Percentiles rank a stretch among this genome's conserved stretches.
These are phyloP conservation scores for Barnettozyma wickerhamii DNA, from an alignment of 805 yeast genomes.

Conservation along the genomic window DNA sequence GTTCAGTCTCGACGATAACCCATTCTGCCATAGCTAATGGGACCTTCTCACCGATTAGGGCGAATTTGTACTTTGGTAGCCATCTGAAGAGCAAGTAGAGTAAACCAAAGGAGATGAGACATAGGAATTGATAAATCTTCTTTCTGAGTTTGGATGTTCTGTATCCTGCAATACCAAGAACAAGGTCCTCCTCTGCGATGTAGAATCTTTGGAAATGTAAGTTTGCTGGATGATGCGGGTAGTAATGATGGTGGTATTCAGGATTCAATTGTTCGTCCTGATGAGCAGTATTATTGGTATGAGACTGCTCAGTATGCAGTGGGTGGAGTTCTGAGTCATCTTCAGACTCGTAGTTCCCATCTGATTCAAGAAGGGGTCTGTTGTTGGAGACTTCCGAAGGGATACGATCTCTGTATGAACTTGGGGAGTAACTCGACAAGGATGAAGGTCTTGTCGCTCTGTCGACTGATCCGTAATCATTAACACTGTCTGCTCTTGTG, in stretches of 20 bases:
- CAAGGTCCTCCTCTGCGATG: slow-evolving; percentile 92
- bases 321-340: slow-evolving; percentile 28
- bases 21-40: slow-evolving; percentile 85
- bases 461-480: slow-evolving; percentile 20
- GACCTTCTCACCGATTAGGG: slow-evolving; percentile 56
- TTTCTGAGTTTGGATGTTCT: slow-evolving; percentile 44
- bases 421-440: slow-evolving; percentile 33
- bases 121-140: slow-evolving; percentile 46
- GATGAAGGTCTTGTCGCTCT: slow-evolving; percentile 20
- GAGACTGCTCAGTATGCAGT: slow-evolving; percentile 17
- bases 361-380: slow-evolving; percentile 25
- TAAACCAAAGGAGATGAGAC: slow-evolving; percentile 62
- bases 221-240: slow-evolving; percentile 38
- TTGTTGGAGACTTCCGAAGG: slow-evolving; percentile 32
- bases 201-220: slow-evolving; percentile 74
- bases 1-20: slow-evolving; percentile 92
- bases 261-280: slow-evolving; percentile 23
- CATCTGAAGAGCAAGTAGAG: slow-evolving; percentile 74
- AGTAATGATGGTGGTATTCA: slow-evolving; percentile 40
- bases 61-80: slow-evolving; percentile 75
- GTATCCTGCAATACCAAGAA: slow-evolving; percentile 93
- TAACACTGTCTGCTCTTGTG: slow-evolving; percentile 20
- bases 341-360: slow-evolving; percentile 30
- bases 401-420: slow-evolving; percentile 33
- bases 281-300: slow-evolving; percentile 15